These are phyloP conservation scores for Lactarius hatsudake DNA, from an alignment of 768 basidiomycete genomes.

Conservation along the genomic window DNA sequence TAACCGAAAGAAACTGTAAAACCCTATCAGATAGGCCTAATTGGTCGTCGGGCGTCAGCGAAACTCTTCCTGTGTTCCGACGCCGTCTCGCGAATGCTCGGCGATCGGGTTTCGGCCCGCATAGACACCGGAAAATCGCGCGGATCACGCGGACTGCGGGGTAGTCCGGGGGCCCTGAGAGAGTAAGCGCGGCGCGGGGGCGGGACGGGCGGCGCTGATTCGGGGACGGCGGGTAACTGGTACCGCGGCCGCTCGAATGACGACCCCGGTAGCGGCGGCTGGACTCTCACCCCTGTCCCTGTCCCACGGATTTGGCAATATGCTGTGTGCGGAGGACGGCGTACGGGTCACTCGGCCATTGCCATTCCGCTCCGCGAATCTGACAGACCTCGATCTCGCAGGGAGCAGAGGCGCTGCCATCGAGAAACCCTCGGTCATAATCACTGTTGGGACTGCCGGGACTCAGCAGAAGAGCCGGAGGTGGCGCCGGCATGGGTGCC, in stretches of 20 bases:
- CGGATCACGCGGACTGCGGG: slow-evolving; percentile 1
- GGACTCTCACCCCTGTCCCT: not conserved
- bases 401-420: not conserved
- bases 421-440: not conserved
- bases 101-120: not conserved
- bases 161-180: not conserved
- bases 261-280: not conserved
- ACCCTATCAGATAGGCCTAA: not conserved
- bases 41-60: not conserved
- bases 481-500: not conserved
- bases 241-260: not conserved
- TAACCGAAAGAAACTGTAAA: not conserved
- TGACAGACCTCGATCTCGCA: not conserved
- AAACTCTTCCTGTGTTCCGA: not conserved
- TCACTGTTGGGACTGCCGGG: not conserved
- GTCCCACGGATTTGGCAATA: slow-evolving; percentile 17
- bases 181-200: not conserved
- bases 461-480: not conserved
- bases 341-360: not conserved
- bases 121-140: not conserved
- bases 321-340: not conserved
- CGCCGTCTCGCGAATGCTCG: not conserved
- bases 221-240: not conserved
- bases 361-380: too few species aligned
- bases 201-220: not conserved